A percentile compares a stretch with the other conserved stretches of the same genome.
These are phyloP conservation scores for Fusarium sp. DNA, from an alignment of 2,329 filamentous ascomycete species.

Conservation along the genomic window DNA sequence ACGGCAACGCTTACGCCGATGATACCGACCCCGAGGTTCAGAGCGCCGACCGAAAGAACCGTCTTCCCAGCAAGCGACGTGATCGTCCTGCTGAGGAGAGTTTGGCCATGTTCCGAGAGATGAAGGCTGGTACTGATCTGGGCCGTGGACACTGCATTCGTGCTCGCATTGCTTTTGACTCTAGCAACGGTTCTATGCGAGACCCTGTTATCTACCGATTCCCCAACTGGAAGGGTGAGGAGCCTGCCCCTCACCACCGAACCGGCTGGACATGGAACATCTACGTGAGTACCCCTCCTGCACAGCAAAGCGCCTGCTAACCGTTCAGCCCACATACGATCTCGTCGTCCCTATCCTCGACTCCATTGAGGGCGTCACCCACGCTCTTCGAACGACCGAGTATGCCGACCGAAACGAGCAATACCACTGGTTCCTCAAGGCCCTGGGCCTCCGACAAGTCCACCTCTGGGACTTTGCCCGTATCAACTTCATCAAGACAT, in stretches of 20 bases:
- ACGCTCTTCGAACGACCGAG: conserved; percentile 85
- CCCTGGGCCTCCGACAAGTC: conserved; percentile 78
- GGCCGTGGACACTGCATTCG: conserved; percentile 91
- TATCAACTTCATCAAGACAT: conserved; percentile 85
- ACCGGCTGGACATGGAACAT: conserved; percentile 85
- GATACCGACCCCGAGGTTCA: conserved; percentile 92
- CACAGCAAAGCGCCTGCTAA: background rate
- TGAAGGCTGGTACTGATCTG: conserved; percentile 86
- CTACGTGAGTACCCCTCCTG: conserved; percentile 57
- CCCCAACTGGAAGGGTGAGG: conserved; percentile 68
- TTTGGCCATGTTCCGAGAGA: conserved; percentile 87
- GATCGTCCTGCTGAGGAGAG: conserved; percentile 85
- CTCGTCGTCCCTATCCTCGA: conserved; percentile 87
- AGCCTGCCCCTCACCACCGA: conserved; percentile 72
- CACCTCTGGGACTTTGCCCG: conserved; percentile 88
- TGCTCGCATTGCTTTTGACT: conserved; percentile 91
- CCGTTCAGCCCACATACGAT: conserved; percentile 76
- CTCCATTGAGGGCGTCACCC: conserved; percentile 83
- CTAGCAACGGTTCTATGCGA: conserved; percentile 94
- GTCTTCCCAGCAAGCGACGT: conserved; percentile 83
- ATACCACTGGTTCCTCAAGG: conserved; percentile 87
- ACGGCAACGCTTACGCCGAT: conserved; percentile 92
- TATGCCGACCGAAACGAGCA: conserved; percentile 89
- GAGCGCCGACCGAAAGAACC: conserved; percentile 85
- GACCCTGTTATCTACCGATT: conserved; percentile 98